phyloP scores from a whole-genome alignment of 2,329 filamentous ascomycete species.

The Exserohilum rostratum region DNA sequence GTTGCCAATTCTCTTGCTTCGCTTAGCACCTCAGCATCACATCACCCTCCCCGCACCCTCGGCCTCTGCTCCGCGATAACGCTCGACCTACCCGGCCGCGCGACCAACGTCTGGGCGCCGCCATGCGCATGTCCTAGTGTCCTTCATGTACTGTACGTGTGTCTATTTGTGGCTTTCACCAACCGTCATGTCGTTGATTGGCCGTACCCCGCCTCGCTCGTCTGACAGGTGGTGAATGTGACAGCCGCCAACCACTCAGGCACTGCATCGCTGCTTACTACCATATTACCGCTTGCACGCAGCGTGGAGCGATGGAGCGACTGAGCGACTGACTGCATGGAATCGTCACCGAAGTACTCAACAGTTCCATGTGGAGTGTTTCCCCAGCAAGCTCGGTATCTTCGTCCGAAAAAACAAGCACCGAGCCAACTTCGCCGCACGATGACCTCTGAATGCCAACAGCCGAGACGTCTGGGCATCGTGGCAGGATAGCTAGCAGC shows the following conservation, averaged over 20 bases:
- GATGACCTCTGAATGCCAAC: conserved; percentile 21
- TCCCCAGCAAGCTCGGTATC: conserved; percentile 5
- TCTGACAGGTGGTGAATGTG: conserved; percentile 12
- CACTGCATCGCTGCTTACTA: conserved; percentile 9
- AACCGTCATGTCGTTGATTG: conserved; percentile 10
- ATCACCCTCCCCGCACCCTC: conserved; percentile 1
- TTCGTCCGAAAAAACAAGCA: conserved; percentile 8
- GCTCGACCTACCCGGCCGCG: background rate
- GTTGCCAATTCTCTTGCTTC: background rate
- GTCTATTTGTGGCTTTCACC: background rate
- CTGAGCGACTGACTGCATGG: background rate
- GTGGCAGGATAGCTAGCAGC: conserved; percentile 27
- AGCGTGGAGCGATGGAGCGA: background rate
- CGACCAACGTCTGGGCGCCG: conserved; percentile 1
- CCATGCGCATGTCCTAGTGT: conserved; percentile 11
- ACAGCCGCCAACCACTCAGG: conserved; percentile 13
- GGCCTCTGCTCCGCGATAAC: conserved; percentile 1
- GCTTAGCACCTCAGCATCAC: conserved; percentile 4
- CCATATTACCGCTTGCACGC: background rate
- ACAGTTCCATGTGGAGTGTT: background rate
- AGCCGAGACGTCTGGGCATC: conserved; percentile 38
- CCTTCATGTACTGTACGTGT: background rate
- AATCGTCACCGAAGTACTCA: background rate
- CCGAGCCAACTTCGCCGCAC: background rate
- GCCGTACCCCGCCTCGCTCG: conserved; percentile 7